These are phyloP conservation scores for Abelmoschus esculentus DNA, from an alignment of 345 rosid species.

Conservation along the genomic window DNA sequence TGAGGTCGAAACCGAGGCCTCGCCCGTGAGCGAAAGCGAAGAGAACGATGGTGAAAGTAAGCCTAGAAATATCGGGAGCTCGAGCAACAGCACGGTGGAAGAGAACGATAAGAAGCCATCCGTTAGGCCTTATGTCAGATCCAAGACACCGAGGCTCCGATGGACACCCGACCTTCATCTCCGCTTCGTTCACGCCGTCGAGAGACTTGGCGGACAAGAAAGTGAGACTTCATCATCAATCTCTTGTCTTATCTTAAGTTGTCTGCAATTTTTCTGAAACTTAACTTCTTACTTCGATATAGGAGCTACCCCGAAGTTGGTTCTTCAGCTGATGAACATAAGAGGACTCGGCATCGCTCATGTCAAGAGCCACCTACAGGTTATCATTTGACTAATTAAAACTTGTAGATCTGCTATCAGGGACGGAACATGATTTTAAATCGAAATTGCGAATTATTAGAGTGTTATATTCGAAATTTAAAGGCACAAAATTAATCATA, in stretches of 20 bases:
- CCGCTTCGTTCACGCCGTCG: constrained; percentile 59
- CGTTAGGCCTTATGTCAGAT: constrained; percentile 68
- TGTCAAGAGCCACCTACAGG: constrained; percentile 93
- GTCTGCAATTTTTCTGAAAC: too few species aligned
- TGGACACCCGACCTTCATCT: constrained; percentile 84
- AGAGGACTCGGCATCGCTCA: constrained; percentile 87
- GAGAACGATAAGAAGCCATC: constrained; percentile 52
- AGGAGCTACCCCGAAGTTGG: constrained; percentile 91
- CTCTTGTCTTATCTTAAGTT: background rate
- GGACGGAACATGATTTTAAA: too few species aligned
- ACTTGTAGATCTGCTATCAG: too few species aligned
- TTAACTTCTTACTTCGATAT: background rate
- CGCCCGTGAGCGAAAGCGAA: constrained; percentile 22
- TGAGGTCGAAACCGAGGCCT: too few species aligned
- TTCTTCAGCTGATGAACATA: constrained; percentile 68
- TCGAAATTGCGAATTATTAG: too few species aligned
- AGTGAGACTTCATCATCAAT: constrained; percentile 28
- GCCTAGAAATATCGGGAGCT: constrained; percentile 38
- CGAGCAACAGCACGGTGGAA: constrained; percentile 84
- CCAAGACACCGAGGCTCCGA: constrained; percentile 64
- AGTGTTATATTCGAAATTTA: too few species aligned
- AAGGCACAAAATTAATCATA: too few species aligned
- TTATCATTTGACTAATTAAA: constrained; percentile 3
- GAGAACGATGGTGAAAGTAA: constrained; percentile 35
- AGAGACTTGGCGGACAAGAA: constrained; percentile 71